phyloP scores from a whole-genome alignment of 768 basidiomycete species.

The Asterophora lycoperdoides region DNA sequence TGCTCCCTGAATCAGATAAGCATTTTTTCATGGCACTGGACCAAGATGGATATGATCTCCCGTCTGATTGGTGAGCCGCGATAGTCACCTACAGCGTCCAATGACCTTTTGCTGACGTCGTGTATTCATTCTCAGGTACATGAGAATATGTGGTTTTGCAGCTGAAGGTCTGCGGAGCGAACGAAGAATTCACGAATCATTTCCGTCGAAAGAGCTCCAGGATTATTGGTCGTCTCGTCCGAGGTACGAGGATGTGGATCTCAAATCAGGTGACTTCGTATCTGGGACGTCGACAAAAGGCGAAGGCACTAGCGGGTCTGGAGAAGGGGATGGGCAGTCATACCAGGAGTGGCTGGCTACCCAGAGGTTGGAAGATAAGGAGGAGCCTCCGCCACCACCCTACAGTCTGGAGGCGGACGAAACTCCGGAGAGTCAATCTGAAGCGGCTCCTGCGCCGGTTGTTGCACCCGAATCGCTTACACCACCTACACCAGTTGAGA shows the following conservation, averaged over 20 bases:
- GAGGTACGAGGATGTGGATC: constrained; percentile 44
- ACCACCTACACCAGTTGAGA: constrained; percentile 1
- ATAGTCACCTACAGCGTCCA: background rate
- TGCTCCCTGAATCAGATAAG: constrained; percentile 57
- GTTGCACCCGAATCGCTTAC: constrained; percentile 5
- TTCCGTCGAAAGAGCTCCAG: constrained; percentile 67
- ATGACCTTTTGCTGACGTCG: constrained; percentile 3
- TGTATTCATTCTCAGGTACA: constrained; percentile 46
- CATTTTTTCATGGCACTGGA: constrained; percentile 70
- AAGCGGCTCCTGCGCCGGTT: background rate
- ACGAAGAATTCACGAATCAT: constrained; percentile 55
- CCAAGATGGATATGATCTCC: constrained; percentile 71
- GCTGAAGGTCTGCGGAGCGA: constrained; percentile 65
- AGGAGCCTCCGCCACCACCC: constrained; percentile 64
- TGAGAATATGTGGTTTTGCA: constrained; percentile 73
- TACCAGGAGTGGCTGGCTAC: constrained; percentile 47
- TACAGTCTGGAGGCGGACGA: constrained; percentile 55
- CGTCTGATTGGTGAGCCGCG: constrained; percentile 69
- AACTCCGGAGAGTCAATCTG: constrained; percentile 6
- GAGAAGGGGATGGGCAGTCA: constrained; percentile 23
- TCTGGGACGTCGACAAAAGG: constrained; percentile 21
- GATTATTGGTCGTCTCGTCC: constrained; percentile 72
- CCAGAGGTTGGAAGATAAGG: constrained; percentile 37
- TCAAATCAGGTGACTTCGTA: constrained; percentile 26
- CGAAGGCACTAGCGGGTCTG: constrained; percentile 4